phyloP scores from a whole-genome alignment of 371 early-diverging fungal genomes.

The Apophysomyces ossiformis region DNA sequence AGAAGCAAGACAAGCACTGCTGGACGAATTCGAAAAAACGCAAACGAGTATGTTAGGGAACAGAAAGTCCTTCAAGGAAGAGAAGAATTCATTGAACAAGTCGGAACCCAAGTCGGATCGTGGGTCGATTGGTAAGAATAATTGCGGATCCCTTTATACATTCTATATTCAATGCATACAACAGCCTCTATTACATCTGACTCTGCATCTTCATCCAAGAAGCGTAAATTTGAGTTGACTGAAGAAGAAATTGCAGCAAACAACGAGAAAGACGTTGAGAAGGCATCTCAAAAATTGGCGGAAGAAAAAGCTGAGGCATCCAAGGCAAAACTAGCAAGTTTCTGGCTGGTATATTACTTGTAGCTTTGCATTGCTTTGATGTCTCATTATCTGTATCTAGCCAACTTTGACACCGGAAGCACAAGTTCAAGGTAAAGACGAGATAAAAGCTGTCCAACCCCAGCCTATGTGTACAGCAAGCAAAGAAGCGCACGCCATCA shows the following conservation, averaged over 20 bases:
- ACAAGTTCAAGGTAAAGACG: conserved; percentile 57
- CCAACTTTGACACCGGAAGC: conserved; percentile 80
- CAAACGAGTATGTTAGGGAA: conserved; percentile 62
- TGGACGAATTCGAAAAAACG: conserved; percentile 69
- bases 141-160: not conserved
- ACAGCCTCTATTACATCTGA: not conserved
- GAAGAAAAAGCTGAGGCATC: conserved; percentile 57
- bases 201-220: conserved; percentile 21
- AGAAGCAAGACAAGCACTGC: conserved; percentile 55
- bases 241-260: conserved; percentile 38
- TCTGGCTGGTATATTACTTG: conserved; percentile 73
- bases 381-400: conserved; percentile 33
- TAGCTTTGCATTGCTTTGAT: conserved; percentile 14
- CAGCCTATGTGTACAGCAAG: conserved; percentile 75
- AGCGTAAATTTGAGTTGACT: conserved; percentile 51
- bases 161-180: not conserved
- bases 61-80: conserved; percentile 15
- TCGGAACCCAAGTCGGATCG: conserved; percentile 5
- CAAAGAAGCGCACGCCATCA: conserved; percentile 69
- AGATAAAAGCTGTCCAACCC: conserved; percentile 50
- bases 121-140: conserved; percentile 10
- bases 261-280: conserved; percentile 42
- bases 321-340: conserved; percentile 71
- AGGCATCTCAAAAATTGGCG: conserved; percentile 53
- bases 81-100: conserved; percentile 5